A percentile compares a stretch with the other conserved stretches of the same genome.
phyloP scores from a whole-genome alignment of 1,284 basidiomycete species.

The Ustilago crameri region DNA sequence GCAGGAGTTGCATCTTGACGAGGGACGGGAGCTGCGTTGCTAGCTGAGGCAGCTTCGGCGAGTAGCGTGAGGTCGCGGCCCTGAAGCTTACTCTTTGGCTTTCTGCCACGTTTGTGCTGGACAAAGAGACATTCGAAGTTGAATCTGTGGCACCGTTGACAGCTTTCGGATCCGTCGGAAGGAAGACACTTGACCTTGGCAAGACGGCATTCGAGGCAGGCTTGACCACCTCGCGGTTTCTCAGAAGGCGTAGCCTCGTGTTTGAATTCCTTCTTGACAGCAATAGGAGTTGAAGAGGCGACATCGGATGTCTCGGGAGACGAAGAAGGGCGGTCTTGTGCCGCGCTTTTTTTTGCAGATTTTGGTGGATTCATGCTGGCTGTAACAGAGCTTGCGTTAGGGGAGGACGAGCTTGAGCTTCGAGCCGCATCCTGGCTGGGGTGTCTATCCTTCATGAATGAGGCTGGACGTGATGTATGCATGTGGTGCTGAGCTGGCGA shows the following conservation, averaged over 20 bases:
- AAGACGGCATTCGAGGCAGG: slow-evolving; percentile 48
- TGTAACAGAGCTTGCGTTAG: slow-evolving; percentile 3
- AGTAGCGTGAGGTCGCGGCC: slow-evolving; percentile 46
- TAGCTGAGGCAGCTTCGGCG: slow-evolving; percentile 46
- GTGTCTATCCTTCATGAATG: neutral
- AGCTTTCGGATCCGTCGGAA: slow-evolving; percentile 38
- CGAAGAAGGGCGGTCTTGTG: too few relatives aligned
- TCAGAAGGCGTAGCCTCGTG: slow-evolving; percentile 22
- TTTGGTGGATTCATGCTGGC: neutral
- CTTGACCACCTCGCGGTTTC: slow-evolving; percentile 50
- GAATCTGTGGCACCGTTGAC: slow-evolving; percentile 47
- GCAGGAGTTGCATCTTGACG: slow-evolving; percentile 14
- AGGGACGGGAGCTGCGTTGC: slow-evolving; percentile 26
- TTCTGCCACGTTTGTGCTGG: slow-evolving; percentile 47
- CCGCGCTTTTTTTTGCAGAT: neutral
- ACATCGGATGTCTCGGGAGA: slow-evolving; percentile 4
- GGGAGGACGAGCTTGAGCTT: too few relatives aligned
- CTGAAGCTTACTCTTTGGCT: slow-evolving; percentile 52
- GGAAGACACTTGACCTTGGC: slow-evolving; percentile 47
- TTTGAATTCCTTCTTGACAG: slow-evolving; percentile 16
- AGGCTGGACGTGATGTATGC: neutral
- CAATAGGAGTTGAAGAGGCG: slow-evolving; percentile 6
- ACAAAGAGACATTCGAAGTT: slow-evolving; percentile 51
- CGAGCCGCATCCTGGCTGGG: too few relatives aligned
- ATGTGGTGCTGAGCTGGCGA: slow-evolving; percentile 20